Conservation (phyloP, 2,329 filamentous ascomycete genomes). For the Periglandula ipomoeae region DNA sequence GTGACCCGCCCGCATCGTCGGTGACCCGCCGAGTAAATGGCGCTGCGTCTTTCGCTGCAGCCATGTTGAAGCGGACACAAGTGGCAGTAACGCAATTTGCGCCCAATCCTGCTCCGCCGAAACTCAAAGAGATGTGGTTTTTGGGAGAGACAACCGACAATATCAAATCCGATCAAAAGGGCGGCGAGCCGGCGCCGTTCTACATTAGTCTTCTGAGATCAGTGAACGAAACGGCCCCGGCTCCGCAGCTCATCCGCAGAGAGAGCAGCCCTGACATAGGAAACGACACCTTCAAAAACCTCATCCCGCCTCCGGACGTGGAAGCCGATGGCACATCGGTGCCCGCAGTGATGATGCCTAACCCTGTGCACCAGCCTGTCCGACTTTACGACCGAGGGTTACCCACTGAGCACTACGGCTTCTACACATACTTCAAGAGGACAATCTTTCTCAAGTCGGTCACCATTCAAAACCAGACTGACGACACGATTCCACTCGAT, state of each 20-base stretch:
- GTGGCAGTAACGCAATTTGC: slow-evolving; percentile 24
- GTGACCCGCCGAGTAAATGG: slow-evolving; percentile 18
- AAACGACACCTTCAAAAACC: slow-evolving; percentile 21
- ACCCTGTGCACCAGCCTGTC: slow-evolving; percentile 65
- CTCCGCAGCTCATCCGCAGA: slow-evolving; percentile 17
- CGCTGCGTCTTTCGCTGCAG: slow-evolving; percentile 15
- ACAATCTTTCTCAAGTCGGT: slow-evolving; percentile 69
- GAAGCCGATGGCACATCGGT: slow-evolving; percentile 63
- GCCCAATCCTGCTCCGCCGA: slow-evolving; percentile 48
- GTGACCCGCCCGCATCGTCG: slow-evolving; percentile 18
- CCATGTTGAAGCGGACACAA: slow-evolving; percentile 13
- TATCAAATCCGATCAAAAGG: slow-evolving; percentile 56
- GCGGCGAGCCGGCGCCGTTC: slow-evolving; percentile 81
- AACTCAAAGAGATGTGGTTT: slow-evolving; percentile 65
- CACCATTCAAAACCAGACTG: slow-evolving; percentile 35
- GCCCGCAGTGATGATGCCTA: slow-evolving; percentile 62
- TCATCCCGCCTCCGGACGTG: slow-evolving; percentile 55
- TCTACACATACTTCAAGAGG: slow-evolving; percentile 87
- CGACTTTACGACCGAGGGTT: slow-evolving; percentile 77
- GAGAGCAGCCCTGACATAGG: slow-evolving; percentile 10
- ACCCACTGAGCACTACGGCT: slow-evolving; percentile 79
- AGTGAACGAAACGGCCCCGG: slow-evolving; percentile 23
- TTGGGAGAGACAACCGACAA: slow-evolving; percentile 79
- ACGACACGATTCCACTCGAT: slow-evolving; percentile 37
- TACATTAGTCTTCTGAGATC: slow-evolving; percentile 65